phyloP scores from a whole-genome alignment of 2,329 filamentous ascomycete species.

The Pseudogymnoascus sp. region DNA sequence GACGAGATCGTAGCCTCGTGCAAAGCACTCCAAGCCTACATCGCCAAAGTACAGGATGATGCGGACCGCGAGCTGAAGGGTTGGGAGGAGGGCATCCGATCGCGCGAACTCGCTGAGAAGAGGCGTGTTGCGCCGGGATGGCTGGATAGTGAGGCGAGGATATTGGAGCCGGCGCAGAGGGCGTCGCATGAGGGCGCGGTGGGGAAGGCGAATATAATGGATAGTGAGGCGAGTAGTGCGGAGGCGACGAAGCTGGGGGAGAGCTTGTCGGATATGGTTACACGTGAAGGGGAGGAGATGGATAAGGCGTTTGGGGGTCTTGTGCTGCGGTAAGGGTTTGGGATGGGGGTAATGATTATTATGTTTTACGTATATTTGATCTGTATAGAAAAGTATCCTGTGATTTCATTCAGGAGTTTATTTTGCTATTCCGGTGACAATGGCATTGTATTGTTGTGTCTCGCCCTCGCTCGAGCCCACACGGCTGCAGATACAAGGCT shows the following conservation, averaged over 20 bases:
- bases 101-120: constrained; percentile 70
- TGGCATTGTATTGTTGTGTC: neutral
- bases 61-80: constrained; percentile 59
- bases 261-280: constrained; percentile 34
- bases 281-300: constrained; percentile 43
- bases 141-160: constrained; percentile 64
- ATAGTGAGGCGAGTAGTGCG: constrained; percentile 26
- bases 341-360: neutral
- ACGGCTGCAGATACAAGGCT: neutral
- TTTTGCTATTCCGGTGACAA: neutral
- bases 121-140: constrained; percentile 71
- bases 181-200: constrained; percentile 16
- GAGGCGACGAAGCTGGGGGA: constrained; percentile 25
- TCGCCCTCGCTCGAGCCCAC: neutral
- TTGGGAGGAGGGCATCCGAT: constrained; percentile 61
- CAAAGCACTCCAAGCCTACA: constrained; percentile 66
- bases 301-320: constrained; percentile 46
- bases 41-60: constrained; percentile 60
- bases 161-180: constrained; percentile 60
- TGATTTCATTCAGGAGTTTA: neutral
- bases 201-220: constrained; percentile 24
- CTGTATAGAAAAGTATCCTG: neutral
- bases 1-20: constrained; percentile 80
- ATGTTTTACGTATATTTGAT: neutral
- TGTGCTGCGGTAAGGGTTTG: constrained; percentile 23